phyloP scores from a whole-genome alignment of 306 rosid genomes.

The Glycine tomentella region DNA sequence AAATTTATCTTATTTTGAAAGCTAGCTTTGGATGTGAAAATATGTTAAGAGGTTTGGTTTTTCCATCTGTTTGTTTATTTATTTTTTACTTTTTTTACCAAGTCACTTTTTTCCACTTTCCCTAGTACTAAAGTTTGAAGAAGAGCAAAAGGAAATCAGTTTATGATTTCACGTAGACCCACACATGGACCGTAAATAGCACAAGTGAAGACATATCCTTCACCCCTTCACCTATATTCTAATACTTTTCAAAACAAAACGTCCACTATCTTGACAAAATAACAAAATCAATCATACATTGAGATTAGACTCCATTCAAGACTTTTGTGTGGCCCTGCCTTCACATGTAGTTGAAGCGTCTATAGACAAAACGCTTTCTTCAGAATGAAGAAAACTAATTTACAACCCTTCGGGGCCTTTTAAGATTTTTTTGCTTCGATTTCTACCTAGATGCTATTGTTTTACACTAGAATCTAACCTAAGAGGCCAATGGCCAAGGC shows the following conservation, averaged over 20 bases:
- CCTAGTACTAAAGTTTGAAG: constrained; percentile 7
- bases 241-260: constrained; percentile 24
- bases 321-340: constrained; percentile 42
- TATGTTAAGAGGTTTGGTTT: background rate
- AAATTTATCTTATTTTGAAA: background rate
- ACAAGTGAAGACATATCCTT: constrained; percentile 12
- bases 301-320: constrained; percentile 30
- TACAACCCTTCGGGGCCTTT: constrained; percentile 22
- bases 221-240: constrained; percentile 1
- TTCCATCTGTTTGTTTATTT: background rate
- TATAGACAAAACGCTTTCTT: constrained; percentile 20
- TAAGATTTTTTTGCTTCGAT: constrained; percentile 15
- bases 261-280: constrained; percentile 36
- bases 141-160: constrained; percentile 19
- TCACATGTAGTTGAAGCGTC: constrained; percentile 45
- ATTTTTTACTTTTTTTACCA: background rate
- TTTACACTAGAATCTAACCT: constrained; percentile 35
- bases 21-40: background rate
- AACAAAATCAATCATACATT: constrained; percentile 40
- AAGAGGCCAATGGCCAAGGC: background rate
- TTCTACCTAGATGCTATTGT: constrained; percentile 7
- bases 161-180: background rate
- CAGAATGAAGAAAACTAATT: constrained; percentile 22
- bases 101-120: background rate
- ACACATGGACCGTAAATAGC: background rate